Base-by-base conservation (phyloP, 129 eudicot genomes). In the Gnaphalium uliginosum region DNA sequence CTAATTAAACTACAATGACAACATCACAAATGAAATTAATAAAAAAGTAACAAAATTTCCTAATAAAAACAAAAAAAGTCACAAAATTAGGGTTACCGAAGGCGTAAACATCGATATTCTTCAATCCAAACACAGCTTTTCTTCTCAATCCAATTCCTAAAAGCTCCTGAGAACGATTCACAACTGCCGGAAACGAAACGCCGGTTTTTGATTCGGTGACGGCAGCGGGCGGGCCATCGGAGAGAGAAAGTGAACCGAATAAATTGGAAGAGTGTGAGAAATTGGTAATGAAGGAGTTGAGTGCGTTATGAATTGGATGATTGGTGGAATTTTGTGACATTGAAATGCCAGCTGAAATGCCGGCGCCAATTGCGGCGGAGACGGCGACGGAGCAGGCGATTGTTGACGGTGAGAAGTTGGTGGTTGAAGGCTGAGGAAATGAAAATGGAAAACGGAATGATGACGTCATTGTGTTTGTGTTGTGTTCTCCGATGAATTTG, bases 61-160 rank as follows among this genome's bases (percentile, higher is more conserved):
- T 63, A 27, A 25, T 35, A 10, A 29, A 65, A 29, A 26, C 13
- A 43, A 30, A 46, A 23, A 54, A 70, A 6, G 1, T 4, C 5
- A 13, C 14, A 58, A 72, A 53, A 66, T 56, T 70, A 66, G 30
- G 4, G 23, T 73, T 89, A 94, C 99, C 99, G 73, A 85, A 94
- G 51, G 99, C 99, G 71, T 94, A 94, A 73, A 94, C 92, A 78
- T 91, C 96, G 56, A 94, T 91, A 85, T 87, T 94, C 76, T 94
- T 94, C 83, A 94, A 41, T 4, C 99, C 99, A 68, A 94, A 72
- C 25, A 94, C 63, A 29, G 84, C 86, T 76, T 94, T 94, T 61
- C 78, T 89, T 81, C 99, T 76, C 81, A 87, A 56, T 69, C 99
- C 99, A 73, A 89, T 66, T 46, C 99, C 98, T 2, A 94, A 86